phyloP scores from a whole-genome alignment of 352 stramenopile genomes.

The Pythium dissotocum region DNA sequence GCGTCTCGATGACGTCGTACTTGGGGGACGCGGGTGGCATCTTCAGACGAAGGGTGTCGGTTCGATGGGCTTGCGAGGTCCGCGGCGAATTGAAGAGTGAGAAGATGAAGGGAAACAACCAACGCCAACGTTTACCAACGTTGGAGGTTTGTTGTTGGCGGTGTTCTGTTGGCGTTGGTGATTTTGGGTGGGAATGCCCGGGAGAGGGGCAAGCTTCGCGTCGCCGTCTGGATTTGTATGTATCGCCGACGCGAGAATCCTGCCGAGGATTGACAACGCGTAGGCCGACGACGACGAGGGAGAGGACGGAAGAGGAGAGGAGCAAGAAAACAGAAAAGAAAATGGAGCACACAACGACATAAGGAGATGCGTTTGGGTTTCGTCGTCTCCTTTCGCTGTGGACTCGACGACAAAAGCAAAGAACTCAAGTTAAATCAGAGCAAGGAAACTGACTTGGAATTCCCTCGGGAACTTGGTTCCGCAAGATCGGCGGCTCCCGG shows the following conservation, averaged over 20 bases:
- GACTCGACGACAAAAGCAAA: too few species aligned
- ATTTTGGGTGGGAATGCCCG: background rate
- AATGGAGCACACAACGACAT: background rate
- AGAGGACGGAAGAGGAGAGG: background rate
- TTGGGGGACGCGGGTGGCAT: slow-evolving; percentile 18
- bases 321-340: background rate
- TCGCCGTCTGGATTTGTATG: background rate
- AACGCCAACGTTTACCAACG: slow-evolving; percentile 1
- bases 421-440: too few species aligned
- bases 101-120: background rate
- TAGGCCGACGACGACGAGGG: background rate
- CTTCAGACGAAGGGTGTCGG: background rate
- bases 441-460: background rate
- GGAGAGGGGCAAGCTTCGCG: background rate
- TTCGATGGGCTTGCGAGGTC: slow-evolving; percentile 1
- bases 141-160: background rate
- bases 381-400: background rate
- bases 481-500: background rate
- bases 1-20: slow-evolving; percentile 33
- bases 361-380: background rate
- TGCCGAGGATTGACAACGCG: background rate
- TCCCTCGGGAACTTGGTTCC: background rate
- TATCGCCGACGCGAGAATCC: background rate
- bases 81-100: slow-evolving; percentile 22
- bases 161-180: background rate